These are phyloP conservation scores for Pinus albicaulis DNA, from an alignment of 75 land plant species.

Conservation along the genomic window DNA sequence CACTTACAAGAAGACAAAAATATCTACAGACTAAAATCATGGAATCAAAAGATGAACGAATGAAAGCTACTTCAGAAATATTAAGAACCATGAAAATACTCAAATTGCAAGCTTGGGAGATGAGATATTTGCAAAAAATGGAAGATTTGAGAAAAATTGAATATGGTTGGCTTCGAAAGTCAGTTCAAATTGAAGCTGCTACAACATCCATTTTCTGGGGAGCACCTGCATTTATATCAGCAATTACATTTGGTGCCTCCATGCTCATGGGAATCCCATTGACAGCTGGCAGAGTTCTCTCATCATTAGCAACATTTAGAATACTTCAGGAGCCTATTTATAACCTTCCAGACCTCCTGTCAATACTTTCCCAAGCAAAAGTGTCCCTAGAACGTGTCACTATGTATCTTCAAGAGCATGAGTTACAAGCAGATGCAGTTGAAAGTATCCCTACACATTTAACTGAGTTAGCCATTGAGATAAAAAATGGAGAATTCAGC, in stretches of 20 bases:
- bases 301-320: slow-evolving; percentile 82
- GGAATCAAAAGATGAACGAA: slow-evolving; percentile 42
- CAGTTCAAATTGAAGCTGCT: slow-evolving; percentile 36
- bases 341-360: slow-evolving; percentile 68
- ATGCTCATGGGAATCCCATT: slow-evolving; percentile 71
- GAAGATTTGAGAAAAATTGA: slow-evolving; percentile 54
- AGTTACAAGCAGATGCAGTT: slow-evolving; percentile 53
- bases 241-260: slow-evolving; percentile 71
- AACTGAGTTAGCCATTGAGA: slow-evolving; percentile 48
- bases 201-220: slow-evolving; percentile 78
- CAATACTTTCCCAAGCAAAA: slow-evolving; percentile 52
- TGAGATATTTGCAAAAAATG: slow-evolving; percentile 48
- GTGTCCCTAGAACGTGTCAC: slow-evolving; percentile 79
- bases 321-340: slow-evolving; percentile 83
- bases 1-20: slow-evolving; percentile 51
- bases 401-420: slow-evolving; percentile 64
- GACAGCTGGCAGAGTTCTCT: slow-evolving; percentile 71
- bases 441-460: slow-evolving; percentile 32
- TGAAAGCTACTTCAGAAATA: slow-evolving; percentile 92
- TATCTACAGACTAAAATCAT: slow-evolving; percentile 74
- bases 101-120: slow-evolving; percentile 91
- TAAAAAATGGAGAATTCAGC: slow-evolving; percentile 58
- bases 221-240: slow-evolving; percentile 73
- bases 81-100: slow-evolving; percentile 73
- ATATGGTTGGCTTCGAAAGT: slow-evolving; percentile 58